A percentile compares a stretch with the other conserved stretches of the same genome.
Evolutionary conservation across 495 filamentous ascomycete species (phyloP).

Genomic region (Opeltia flavorubescens): DNA sequence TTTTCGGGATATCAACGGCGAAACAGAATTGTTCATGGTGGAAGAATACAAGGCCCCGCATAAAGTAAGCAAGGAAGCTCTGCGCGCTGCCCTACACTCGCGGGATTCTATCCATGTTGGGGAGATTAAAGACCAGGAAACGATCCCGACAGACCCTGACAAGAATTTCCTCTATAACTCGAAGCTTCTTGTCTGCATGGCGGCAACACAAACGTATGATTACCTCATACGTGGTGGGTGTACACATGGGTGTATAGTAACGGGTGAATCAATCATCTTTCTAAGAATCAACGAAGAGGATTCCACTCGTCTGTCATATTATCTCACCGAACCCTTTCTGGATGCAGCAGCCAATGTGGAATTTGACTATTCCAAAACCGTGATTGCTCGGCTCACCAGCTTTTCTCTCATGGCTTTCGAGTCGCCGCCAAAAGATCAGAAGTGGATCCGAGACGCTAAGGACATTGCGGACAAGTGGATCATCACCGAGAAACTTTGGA

Average conservation of each 20-base stretch:
- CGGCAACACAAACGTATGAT: background rate
- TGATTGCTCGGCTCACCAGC: too few relatives aligned
- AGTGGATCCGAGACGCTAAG: too few relatives aligned
- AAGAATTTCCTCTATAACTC: background rate
- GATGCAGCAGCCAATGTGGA: too few relatives aligned
- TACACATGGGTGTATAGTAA: background rate
- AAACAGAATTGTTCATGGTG: too few relatives aligned
- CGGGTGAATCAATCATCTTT: background rate
- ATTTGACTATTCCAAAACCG: too few relatives aligned
- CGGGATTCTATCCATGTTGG: constrained; percentile 17
- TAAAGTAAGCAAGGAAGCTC: constrained; percentile 20
- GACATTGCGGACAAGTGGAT: too few relatives aligned
- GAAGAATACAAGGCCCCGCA: constrained; percentile 25
- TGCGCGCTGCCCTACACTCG: constrained; percentile 18
- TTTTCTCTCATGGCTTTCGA: too few relatives aligned
- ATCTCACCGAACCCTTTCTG: background rate
- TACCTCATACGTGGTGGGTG: background rate
- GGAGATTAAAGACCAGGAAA: constrained; percentile 11
- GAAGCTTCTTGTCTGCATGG: background rate
- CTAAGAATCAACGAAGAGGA: background rate
- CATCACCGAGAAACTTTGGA: too few relatives aligned
- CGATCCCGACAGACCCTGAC: constrained; percentile 9
- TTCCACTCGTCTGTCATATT: background rate
- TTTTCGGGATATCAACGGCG: too few relatives aligned
- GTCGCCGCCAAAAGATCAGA: too few relatives aligned